Evolutionary conservation across 176 grass and related monocot species (phyloP).

Genomic region (Secale cereale): DNA sequence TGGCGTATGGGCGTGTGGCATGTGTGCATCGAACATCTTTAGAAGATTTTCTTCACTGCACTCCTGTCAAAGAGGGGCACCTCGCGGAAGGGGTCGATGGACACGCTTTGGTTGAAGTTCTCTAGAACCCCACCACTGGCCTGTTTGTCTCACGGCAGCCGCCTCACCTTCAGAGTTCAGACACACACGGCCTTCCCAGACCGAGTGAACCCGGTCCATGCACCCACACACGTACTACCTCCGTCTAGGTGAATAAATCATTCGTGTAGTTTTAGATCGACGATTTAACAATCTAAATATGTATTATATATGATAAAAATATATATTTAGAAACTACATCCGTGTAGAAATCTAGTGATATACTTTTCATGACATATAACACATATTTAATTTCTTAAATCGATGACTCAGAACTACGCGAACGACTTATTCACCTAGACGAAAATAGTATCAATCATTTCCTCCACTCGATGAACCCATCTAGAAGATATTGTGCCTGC

Average conservation of each 20-base stretch:
- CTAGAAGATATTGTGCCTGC: neutral
- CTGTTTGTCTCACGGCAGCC: constrained; percentile 47
- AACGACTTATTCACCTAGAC: too few relatives aligned
- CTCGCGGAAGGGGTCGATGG: constrained; percentile 18
- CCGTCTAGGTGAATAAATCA: too few relatives aligned
- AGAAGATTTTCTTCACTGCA: constrained; percentile 5
- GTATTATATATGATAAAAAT: too few relatives aligned
- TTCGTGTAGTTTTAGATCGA: too few relatives aligned
- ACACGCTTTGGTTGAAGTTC: constrained; percentile 31
- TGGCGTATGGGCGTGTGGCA: constrained; percentile 18
- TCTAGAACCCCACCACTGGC: constrained; percentile 29
- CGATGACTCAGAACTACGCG: too few relatives aligned
- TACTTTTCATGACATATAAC: too few relatives aligned
- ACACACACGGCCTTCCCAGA: neutral
- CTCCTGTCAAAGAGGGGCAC: constrained; percentile 1
- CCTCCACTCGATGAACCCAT: constrained; percentile 33
- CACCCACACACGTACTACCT: constrained; percentile 33
- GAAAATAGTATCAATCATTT: constrained; percentile 52
- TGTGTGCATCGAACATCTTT: neutral
- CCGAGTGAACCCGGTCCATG: constrained; percentile 27
- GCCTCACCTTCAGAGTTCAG: constrained; percentile 9
- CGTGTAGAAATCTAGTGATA: too few relatives aligned
- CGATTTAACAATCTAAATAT: too few relatives aligned
- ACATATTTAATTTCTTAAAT: too few relatives aligned
- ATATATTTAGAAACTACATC: too few relatives aligned